A percentile compares a stretch with the other conserved stretches of the same genome.
Conservation (phyloP, 176 grass and related monocot species). For the Phyllostachys edulis region DNA sequence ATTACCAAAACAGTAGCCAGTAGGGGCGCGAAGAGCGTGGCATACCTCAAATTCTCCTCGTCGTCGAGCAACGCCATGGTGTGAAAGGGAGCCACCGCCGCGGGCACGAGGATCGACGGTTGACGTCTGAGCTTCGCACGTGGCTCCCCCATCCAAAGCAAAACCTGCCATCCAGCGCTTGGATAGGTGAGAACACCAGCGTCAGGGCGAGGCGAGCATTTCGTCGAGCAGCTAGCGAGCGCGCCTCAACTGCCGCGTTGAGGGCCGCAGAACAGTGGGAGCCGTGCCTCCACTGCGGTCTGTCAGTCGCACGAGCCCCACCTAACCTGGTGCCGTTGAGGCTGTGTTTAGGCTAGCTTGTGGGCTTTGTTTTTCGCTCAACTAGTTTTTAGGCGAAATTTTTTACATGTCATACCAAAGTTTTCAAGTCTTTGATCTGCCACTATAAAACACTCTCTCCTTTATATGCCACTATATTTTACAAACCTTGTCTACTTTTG, state of each 20-base stretch:
- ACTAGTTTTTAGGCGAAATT: no score
- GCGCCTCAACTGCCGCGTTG: not conserved
- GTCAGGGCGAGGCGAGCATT: not conserved
- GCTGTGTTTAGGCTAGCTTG: no score
- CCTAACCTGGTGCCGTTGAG: not conserved
- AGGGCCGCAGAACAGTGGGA: not conserved
- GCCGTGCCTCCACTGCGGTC: not conserved
- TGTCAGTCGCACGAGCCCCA: not conserved
- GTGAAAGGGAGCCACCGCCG: not conserved
- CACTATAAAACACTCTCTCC: no score
- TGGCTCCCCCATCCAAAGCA: not conserved
- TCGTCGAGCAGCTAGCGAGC: not conserved
- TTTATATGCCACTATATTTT: no score
- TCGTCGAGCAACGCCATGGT: not conserved
- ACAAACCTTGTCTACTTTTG: no score
- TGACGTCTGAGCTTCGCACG: not conserved
- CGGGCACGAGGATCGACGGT: not conserved
- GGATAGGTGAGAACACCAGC: not conserved
- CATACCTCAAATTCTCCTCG: not conserved
- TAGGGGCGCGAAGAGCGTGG: not conserved
- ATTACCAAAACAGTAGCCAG: not conserved
- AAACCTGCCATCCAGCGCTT: not conserved
- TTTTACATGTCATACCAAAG: no score
- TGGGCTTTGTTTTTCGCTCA: no score
- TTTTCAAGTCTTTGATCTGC: no score